phyloP scores from a whole-genome alignment of 495 filamentous ascomycete genomes.

The Neurospora sp. region DNA sequence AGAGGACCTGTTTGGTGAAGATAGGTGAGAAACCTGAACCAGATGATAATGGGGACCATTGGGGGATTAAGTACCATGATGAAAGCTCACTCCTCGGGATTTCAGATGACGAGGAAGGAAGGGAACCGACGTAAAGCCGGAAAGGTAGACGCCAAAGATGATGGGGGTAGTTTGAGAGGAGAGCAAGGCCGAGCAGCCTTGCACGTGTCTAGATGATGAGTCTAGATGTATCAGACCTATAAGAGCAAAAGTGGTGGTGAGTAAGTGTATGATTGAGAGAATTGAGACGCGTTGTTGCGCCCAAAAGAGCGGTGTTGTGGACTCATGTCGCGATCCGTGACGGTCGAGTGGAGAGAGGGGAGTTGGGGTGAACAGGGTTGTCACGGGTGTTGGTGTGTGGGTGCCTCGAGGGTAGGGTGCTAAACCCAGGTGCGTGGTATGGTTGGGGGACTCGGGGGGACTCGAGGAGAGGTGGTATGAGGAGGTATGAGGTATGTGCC shows the following conservation, averaged over 20 bases:
- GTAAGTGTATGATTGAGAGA: constrained; percentile 3
- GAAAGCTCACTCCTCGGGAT: not conserved
- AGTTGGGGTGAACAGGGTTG: constrained; percentile 14
- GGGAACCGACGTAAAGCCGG: not conserved
- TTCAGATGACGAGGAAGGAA: not conserved
- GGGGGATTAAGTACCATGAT: constrained; percentile 18
- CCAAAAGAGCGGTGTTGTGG: constrained; percentile 17
- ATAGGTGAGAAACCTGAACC: constrained; percentile 5
- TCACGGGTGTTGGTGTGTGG: constrained; percentile 19
- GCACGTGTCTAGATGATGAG: constrained; percentile 1
- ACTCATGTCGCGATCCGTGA: constrained; percentile 21
- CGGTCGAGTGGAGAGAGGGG: constrained; percentile 20
- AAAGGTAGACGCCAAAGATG: not conserved
- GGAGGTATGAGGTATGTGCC: constrained; percentile 8
- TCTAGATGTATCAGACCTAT: not conserved
- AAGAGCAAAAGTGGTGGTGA: constrained; percentile 4
- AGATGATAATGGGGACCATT: not conserved
- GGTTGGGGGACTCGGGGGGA: constrained; percentile 18
- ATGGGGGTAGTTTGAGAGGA: not conserved
- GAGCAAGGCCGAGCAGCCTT: constrained; percentile 34
- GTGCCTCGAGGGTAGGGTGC: constrained; percentile 2
- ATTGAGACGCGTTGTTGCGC: constrained; percentile 18
- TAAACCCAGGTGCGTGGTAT: not conserved
- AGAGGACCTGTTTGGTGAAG: constrained; percentile 58
- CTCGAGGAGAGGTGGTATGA: constrained; percentile 21